A percentile compares a stretch with the other conserved stretches of the same genome.
These are phyloP conservation scores for Cystoderma amianthinum DNA, from an alignment of 768 basidiomycete species.

Conservation along the genomic window DNA sequence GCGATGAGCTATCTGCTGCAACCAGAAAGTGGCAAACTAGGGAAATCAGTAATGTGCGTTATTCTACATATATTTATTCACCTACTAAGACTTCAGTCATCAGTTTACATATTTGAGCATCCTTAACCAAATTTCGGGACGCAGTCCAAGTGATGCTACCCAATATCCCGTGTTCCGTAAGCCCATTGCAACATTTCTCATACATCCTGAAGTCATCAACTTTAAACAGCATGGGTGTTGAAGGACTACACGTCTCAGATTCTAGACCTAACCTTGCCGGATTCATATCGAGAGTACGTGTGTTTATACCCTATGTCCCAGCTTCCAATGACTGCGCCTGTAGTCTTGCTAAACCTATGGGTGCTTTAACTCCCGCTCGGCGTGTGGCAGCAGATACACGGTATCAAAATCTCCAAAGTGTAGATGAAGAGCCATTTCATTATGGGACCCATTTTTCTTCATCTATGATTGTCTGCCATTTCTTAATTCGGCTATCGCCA, in stretches of 20 bases:
- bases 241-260: slow-evolving; percentile 72
- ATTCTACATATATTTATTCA: background rate
- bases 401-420: slow-evolving; percentile 68
- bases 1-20: slow-evolving; percentile 62
- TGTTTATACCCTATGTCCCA: background rate
- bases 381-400: slow-evolving; percentile 70
- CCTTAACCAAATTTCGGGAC: slow-evolving; percentile 86
- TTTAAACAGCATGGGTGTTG: slow-evolving; percentile 76
- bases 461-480: slow-evolving; percentile 96
- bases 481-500: slow-evolving; percentile 81
- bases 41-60: slow-evolving; percentile 86
- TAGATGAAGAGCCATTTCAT: slow-evolving; percentile 85
- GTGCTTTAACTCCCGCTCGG: slow-evolving; percentile 71
- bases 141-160: slow-evolving; percentile 91
- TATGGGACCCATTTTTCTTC: slow-evolving; percentile 95
- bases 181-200: slow-evolving; percentile 16
- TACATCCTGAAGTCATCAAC: no score
- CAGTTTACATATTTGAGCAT: slow-evolving; percentile 88
- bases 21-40: slow-evolving; percentile 83
- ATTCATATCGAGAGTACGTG: slow-evolving; percentile 69
- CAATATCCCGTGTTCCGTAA: slow-evolving; percentile 89
- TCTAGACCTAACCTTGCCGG: slow-evolving; percentile 56
- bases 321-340: no score
- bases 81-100: background rate
- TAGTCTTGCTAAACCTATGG: slow-evolving; percentile 86